Evolutionary conservation across 2,329 filamentous ascomycete species (phyloP), one percentile per base, ranked within the genome.

Genomic region (Akanthomyces dipterigenus): DNA sequence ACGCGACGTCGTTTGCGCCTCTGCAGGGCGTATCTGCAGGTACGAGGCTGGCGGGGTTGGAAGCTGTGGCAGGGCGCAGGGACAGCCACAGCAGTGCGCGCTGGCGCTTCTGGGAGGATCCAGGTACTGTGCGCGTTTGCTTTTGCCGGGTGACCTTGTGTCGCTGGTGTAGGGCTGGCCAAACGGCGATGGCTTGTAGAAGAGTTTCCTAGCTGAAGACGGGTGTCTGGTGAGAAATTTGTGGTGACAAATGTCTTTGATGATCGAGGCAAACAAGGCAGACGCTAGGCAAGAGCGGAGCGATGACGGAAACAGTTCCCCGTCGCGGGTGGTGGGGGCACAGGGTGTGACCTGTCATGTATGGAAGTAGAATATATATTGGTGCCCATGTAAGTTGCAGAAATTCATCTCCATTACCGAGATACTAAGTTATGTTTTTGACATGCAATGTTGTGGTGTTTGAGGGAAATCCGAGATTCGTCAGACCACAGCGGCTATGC

Each of bases 221-320:
- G 22, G n/a, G 20, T 28, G 55, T 49, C n/a, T 57, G 42, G 50
- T 38, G 20, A 40, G 40, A 54, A 42, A n/a, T 40, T 54, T 22
- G 38, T 48, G 18, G 28, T 48, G 14, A 31, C 31, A 46, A 28
- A 43, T 49, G 40, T 34, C 12, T 18, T 42, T 18, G 22, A 28
- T 26, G n/a, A 57, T 20, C 16, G 24, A 38, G 43, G 43, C n/a
- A 57, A 36, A 20, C 14, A 40, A 40, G 55, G 31, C 40, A 24
- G 28, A 4, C 54, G 28, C 54, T 56, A 56, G 28, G 54, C 22
- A 26, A 16, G 40, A 22, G 55, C 43, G 55, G 55, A 36, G 55
- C 55, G 43, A 57, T 57, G 55, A 57, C 55, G 55, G 43, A 40
- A 57, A 38, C 43, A 20, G 55, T 18, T 46, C 31, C 43, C 53